Evolutionary conservation across 176 grass and related monocot species (phyloP), one percentile per base, ranked within the genome.

Genomic region (Phoenix dactylifera): DNA sequence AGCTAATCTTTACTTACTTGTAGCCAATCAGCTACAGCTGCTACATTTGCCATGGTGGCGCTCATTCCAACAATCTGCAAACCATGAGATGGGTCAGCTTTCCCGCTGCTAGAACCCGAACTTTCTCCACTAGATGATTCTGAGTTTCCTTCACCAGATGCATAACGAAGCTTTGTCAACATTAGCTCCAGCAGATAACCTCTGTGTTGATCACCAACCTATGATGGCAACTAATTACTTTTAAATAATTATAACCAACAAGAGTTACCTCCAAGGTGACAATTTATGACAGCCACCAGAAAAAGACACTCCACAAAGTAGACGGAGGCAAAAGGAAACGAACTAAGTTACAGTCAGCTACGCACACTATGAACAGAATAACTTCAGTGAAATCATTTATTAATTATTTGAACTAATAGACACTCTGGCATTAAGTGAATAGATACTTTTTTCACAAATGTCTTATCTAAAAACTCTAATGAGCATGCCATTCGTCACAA

Each of bases 21-120:
- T 76, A 96, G 86, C 92, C 92, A 96, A 76, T 85, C 75, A 69
- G 92, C 92, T 51, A 90, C 83, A 23, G 80, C 86, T 72, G 77
- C 86, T 39, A 96, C 81, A 18, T 96, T 96, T 67, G 92, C 86
- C 92, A 96, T 96, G 63, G 86, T 96, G 68, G 92, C 92, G 74
- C 92, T 96, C 92, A 96, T 96, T 54, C 87, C 86, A 66, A 96
- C 79, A 69, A 96, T 87, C 77, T 96, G 92, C 62, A 96, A 87
- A 54, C 80, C 86, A 76, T 72, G 80, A 77, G 77, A 59, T 69
- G 69, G 50, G 71, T 78, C 78, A 53, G 30, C 66, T 60, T 90
- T 87, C 70, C 80, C 83, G 66, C 92, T 82, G 65, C 83, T 90
- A 68, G 82, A 79, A 60, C 86, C 63, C 26, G 80, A 87, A 51